A percentile compares a stretch with the other conserved stretches of the same genome.
phyloP scores from a whole-genome alignment of 2,329 filamentous ascomycete species.

The Verticillium albo-atrum region DNA sequence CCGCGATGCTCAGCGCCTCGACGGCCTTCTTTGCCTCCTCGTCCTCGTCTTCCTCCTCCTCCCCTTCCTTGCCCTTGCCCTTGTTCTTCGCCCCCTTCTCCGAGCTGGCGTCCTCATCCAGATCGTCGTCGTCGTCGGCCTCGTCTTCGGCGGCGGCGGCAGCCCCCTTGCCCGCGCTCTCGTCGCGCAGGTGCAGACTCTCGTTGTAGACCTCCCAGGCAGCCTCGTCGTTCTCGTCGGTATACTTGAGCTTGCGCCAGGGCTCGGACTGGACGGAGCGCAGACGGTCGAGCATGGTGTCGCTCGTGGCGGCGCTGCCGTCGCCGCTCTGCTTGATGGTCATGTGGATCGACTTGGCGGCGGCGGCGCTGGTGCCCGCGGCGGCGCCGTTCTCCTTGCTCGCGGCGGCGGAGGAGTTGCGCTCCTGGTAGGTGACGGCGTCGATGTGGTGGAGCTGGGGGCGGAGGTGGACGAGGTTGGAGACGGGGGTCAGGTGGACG shows the following conservation, averaged over 20 bases:
- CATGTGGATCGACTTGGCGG: slow-evolving; percentile 75
- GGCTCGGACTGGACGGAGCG: slow-evolving; percentile 73
- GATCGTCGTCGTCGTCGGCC: slow-evolving; percentile 17
- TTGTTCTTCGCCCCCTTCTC: slow-evolving; percentile 3
- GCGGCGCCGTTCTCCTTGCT: slow-evolving; percentile 26
- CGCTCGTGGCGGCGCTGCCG: slow-evolving; percentile 58
- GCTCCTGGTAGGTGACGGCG: slow-evolving; percentile 70
- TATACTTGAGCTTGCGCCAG: slow-evolving; percentile 76
- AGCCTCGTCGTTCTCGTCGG: slow-evolving; percentile 72
- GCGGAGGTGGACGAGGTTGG: slow-evolving; percentile 80
- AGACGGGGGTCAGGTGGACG: slow-evolving; percentile 79
- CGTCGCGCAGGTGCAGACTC: slow-evolving; percentile 55
- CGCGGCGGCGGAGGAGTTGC: slow-evolving; percentile 37
- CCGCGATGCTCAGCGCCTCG: slow-evolving; percentile 16
- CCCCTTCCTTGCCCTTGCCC: slow-evolving; percentile 19
- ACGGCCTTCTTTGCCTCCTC: slow-evolving; percentile 5
- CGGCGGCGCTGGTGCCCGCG: slow-evolving; percentile 26
- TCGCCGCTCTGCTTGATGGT: slow-evolving; percentile 75
- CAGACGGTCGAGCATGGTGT: slow-evolving; percentile 73
- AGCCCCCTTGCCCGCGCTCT: slow-evolving; percentile 5
- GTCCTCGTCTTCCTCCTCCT: slow-evolving; percentile 4
- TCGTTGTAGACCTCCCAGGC: slow-evolving; percentile 75
- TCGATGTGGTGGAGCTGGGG: slow-evolving; percentile 93
- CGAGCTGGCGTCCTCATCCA: background rate
- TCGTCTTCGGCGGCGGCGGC: slow-evolving; percentile 7